Base-by-base conservation (phyloP, 2,329 filamentous ascomycete species). In the Hymenoscyphus fraxineus region DNA sequence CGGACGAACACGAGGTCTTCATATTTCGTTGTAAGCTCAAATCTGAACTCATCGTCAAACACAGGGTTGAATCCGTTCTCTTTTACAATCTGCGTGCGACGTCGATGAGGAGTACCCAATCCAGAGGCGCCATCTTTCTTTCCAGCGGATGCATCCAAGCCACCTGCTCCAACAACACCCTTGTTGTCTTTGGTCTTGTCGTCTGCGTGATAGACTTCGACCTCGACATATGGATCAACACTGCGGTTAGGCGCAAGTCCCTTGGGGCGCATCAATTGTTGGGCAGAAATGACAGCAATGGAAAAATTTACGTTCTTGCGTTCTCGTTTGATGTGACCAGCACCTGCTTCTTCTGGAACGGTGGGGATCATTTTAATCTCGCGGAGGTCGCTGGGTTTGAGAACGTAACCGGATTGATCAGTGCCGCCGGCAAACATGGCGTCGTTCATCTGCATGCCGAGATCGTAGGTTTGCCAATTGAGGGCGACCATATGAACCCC, bases 381-480 rank as follows among this genome's bases (percentile, higher is more conserved):
- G 67, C 94, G 90, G 67, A 97, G 86, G 74, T 93, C 91, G 41
- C 88, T 85, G 22, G 95, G 94, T 80, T 99, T 99, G 61, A 97
- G 84, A 15, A 98, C 93, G 73, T 98, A 99, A 56, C 95, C 95
- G 2, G 91, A 91, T 63, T 88, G 86, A 78, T 97, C 95, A 13
- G 85, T 88, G 55, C 92, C 92, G 64, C 92, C 91, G 58, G 93
- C 90, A 75, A 97, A 99, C 95, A 99, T 98, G 73, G 95, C 95
- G 70, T 95, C 91, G 76, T 98, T 98, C 76, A 98, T 84, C 75
- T 98, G 94, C 85, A 97, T 95, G 57, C 93, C 92, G 19, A 96
- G 83, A 74, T 98, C 95, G 73, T 96, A 97, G 0, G 93, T 98
- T 78, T 99, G 95, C 94, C 95, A 98, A 78, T 99, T 99, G 67